Evolutionary conservation across 352 stramenopile genomes (phyloP).

Genomic region (Pythium myriotylum): DNA sequence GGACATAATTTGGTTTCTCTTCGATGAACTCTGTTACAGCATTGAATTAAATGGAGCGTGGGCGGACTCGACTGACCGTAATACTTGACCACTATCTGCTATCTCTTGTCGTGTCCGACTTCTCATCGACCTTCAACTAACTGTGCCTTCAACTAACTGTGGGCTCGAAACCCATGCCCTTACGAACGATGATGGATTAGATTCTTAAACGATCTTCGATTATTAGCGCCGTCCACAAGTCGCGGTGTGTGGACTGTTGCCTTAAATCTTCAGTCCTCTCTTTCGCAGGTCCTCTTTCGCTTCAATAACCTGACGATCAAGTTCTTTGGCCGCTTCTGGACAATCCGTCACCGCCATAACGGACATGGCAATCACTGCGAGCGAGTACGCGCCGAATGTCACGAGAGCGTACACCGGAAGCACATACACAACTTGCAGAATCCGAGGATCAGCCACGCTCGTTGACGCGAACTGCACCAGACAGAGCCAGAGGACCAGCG

Average conservation of each 20-base stretch:
- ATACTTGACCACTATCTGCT: no score
- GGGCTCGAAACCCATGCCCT: no score
- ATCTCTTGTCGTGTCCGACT: no score
- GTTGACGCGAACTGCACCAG: conserved; percentile 47
- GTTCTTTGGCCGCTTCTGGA: conserved; percentile 64
- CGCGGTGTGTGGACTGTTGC: no score
- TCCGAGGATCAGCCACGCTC: conserved; percentile 33
- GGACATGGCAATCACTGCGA: conserved; percentile 63
- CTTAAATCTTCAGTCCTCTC: conserved; percentile 54
- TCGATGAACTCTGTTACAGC: no score
- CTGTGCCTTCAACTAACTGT: no score
- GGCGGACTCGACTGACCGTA: no score
- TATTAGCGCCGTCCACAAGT: no score
- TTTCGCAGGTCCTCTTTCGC: conserved; percentile 64
- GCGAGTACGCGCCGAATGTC: conserved; percentile 73
- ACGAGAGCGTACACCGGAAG: conserved; percentile 74
- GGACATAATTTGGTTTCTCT: conserved; percentile 25
- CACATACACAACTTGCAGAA: conserved; percentile 54
- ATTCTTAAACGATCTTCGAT: no score
- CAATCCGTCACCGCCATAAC: conserved; percentile 77
- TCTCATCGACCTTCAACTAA: no score
- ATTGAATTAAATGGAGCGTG: no score
- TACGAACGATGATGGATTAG: no score
- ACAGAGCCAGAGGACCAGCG: conserved; percentile 57
- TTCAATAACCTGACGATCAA: conserved; percentile 66